These are phyloP conservation scores for Cyclotella distinguenda DNA, from an alignment of 108 stramenopile genomes.

Conservation along the genomic window DNA sequence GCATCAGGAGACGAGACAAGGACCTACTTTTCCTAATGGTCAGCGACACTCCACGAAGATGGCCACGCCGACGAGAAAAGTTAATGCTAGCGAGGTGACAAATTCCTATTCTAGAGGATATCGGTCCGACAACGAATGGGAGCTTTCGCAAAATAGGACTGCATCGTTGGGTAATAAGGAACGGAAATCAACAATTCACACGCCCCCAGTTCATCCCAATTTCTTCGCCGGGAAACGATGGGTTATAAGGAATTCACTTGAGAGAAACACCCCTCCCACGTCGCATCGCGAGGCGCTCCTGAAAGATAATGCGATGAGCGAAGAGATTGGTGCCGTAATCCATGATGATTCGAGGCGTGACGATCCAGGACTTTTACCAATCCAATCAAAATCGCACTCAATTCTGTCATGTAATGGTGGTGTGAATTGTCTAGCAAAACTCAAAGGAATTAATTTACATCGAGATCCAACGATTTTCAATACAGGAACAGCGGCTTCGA, in stretches of 20 bases:
- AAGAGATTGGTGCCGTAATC: not conserved
- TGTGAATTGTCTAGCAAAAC: too few species aligned
- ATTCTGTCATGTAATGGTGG: too few species aligned
- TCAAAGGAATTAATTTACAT: too few species aligned
- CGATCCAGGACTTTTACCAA: too few species aligned
- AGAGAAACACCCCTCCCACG: not conserved
- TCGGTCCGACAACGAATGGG: conserved; percentile 18
- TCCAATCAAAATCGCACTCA: too few species aligned
- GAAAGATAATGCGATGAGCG: not conserved
- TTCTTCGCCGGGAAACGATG: not conserved
- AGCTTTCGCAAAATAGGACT: not conserved
- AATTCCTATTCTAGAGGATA: conserved; percentile 30
- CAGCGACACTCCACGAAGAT: too few species aligned
- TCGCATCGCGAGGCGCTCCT: not conserved
- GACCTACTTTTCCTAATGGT: conserved; percentile 8
- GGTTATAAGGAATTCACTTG: not conserved
- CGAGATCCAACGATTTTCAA: not conserved
- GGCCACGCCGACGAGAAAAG: conserved; percentile 4
- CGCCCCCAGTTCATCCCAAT: not conserved
- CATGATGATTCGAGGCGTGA: not conserved
- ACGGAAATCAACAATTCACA: not conserved
- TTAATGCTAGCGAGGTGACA: not conserved
- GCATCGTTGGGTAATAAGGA: not conserved
- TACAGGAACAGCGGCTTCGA: not conserved
- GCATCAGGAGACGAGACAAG: too few species aligned